Percentiles rank a stretch among this genome's conserved stretches.
Evolutionary conservation across 2,329 filamentous ascomycete genomes (phyloP).

Genomic region (Diaporthe sp.): DNA sequence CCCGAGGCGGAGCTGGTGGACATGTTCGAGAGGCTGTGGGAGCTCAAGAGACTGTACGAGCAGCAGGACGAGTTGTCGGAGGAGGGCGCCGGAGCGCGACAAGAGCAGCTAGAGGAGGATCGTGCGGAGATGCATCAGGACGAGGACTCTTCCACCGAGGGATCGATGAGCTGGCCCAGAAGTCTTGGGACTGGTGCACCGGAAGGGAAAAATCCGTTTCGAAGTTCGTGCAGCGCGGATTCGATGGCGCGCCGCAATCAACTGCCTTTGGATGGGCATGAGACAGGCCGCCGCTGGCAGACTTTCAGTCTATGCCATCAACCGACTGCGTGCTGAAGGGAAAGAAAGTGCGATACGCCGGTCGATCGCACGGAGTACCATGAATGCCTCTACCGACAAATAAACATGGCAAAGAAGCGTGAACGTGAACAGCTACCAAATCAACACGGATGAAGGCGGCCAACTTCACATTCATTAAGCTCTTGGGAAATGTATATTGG

Average conservation of each 20-base stretch:
- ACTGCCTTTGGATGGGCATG: neutral
- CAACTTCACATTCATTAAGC: neutral
- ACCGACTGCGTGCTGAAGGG: neutral
- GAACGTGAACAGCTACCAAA: no score
- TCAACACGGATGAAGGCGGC: neutral
- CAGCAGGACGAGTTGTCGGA: no score
- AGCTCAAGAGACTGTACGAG: neutral
- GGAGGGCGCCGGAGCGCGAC: neutral
- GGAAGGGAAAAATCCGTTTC: neutral
- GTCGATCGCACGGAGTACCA: neutral
- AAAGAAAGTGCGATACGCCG: no score
- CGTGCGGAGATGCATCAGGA: no score
- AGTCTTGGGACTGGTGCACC: slow-evolving; percentile 2
- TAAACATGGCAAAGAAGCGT: neutral
- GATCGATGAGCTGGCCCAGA: neutral
- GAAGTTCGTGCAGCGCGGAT: no score
- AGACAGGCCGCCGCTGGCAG: neutral
- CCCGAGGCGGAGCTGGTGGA: neutral
- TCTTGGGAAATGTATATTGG: neutral
- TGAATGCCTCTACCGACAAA: neutral
- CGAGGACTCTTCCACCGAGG: neutral
- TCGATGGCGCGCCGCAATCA: neutral
- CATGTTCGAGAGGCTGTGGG: neutral
- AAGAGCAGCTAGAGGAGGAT: neutral
- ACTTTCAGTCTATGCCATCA: neutral